These are phyloP conservation scores for Populus hybrid DNA, from an alignment of 441 rosid genomes.

Conservation along the genomic window DNA sequence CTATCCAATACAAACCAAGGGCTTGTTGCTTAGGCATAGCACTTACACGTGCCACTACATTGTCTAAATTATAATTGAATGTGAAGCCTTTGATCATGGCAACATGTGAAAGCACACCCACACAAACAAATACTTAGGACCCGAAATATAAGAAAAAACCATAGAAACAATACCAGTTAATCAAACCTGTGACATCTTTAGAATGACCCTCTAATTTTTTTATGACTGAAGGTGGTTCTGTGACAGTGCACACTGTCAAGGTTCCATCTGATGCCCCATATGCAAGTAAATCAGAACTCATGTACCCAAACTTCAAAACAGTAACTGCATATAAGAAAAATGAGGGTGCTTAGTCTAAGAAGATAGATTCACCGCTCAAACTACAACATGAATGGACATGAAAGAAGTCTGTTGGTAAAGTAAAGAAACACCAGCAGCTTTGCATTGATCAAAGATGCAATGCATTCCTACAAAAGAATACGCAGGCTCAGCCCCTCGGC, in stretches of 20 bases:
- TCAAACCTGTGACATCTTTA: conserved; percentile 99
- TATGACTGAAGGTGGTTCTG: conserved; percentile 69
- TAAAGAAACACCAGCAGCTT: conserved; percentile 67
- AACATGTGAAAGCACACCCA: neutral
- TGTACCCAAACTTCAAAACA: conserved; percentile 91
- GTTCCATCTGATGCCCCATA: too few relatives aligned
- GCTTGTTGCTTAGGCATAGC: neutral
- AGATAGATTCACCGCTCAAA: conserved; percentile 7
- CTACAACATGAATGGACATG: neutral
- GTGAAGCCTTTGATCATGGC: neutral
- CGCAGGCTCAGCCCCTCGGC: conserved; percentile 64
- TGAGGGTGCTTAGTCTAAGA: conserved; percentile 9
- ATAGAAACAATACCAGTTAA: conserved; percentile 65
- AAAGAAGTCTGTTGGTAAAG: neutral
- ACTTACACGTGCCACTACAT: neutral
- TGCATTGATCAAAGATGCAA: conserved; percentile 94
- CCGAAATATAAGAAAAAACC: conserved; percentile 37
- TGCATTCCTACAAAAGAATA: conserved; percentile 98
- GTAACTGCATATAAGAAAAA: too few relatives aligned
- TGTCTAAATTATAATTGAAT: neutral
- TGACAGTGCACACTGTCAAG: conserved; percentile 74
- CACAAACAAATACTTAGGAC: neutral
- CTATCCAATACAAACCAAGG: neutral
- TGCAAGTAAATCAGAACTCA: conserved; percentile 96
- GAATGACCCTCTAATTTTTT: conserved; percentile 78